A percentile compares a stretch with the other conserved stretches of the same genome.
Conservation (phyloP, 164 flowering plant genomes). For the Chimonanthus praecox region DNA sequence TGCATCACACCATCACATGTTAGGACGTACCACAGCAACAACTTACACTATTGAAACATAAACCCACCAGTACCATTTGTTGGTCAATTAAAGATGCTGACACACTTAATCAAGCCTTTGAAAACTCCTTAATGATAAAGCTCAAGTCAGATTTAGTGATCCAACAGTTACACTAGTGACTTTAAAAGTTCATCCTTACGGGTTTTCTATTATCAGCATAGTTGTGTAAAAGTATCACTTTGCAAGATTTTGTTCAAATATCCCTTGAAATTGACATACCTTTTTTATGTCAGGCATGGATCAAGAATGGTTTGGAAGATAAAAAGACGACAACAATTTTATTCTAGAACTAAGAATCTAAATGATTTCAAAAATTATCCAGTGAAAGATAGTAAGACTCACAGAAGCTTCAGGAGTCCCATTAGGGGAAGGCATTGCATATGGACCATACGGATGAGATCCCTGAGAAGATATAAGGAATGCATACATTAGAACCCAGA, state of each 20-base stretch:
- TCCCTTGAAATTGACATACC: background rate
- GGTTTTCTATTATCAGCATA: no score
- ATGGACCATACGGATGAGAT: slow-evolving; percentile 30
- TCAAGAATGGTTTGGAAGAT: background rate
- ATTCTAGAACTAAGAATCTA: background rate
- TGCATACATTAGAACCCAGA: background rate
- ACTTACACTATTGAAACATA: no score
- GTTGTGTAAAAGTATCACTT: no score
- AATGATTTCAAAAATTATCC: slow-evolving; percentile 1
- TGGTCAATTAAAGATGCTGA: background rate
- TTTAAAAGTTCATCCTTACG: no score
- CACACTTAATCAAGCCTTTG: background rate
- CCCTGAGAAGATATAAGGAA: slow-evolving; percentile 21
- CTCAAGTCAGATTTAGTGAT: background rate
- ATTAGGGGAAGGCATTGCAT: slow-evolving; percentile 27
- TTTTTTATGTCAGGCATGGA: background rate
- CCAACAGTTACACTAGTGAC: background rate
- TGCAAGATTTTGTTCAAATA: no score
- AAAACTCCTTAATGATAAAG: background rate
- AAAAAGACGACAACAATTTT: background rate
- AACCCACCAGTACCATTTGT: background rate
- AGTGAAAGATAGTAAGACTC: slow-evolving; percentile 13
- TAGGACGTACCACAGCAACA: no score
- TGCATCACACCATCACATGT: background rate
- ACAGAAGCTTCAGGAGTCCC: slow-evolving; percentile 27